phyloP scores from a whole-genome alignment of 208 protist species.

The Acanthamoeba castellanii region DNA sequence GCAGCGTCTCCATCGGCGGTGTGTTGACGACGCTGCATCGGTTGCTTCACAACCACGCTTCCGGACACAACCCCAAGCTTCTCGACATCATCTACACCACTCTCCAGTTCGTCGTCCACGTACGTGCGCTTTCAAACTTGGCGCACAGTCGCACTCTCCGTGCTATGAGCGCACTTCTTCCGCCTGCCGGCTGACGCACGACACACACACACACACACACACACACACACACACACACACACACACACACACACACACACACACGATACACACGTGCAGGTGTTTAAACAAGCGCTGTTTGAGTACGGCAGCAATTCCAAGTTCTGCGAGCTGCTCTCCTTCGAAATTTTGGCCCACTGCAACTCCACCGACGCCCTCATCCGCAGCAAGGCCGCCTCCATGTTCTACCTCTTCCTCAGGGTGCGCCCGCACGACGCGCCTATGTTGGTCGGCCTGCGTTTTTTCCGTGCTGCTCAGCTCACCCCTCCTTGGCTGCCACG shows the following conservation, averaged over 20 bases:
- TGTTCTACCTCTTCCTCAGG: conserved; percentile 41
- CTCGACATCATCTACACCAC: not conserved
- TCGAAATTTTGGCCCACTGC: conserved; percentile 14
- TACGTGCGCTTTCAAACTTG: not conserved
- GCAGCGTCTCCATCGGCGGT: not conserved
- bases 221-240: too few relatives aligned
- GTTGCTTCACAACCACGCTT: not conserved
- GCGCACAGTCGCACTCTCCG: too few relatives aligned
- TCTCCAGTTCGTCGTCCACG: not conserved
- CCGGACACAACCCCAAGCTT: not conserved
- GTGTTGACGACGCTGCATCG: conserved; percentile 16
- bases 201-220: too few relatives aligned
- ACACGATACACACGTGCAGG: not conserved
- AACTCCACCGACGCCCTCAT: conserved; percentile 17
- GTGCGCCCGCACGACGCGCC: not conserved
- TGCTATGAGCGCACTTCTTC: too few relatives aligned
- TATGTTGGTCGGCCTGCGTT: too few relatives aligned
- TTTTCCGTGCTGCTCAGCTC: not conserved
- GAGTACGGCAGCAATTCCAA: conserved; percentile 21
- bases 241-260: not conserved
- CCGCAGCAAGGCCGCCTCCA: not conserved
- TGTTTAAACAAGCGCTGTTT: conserved; percentile 32
- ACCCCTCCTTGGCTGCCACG: too few relatives aligned
- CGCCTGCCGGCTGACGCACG: too few relatives aligned
- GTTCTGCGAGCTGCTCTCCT: conserved; percentile 59